Evolutionary conservation across 345 rosid species (phyloP).

Genomic region (Populus pruinosa): DNA sequence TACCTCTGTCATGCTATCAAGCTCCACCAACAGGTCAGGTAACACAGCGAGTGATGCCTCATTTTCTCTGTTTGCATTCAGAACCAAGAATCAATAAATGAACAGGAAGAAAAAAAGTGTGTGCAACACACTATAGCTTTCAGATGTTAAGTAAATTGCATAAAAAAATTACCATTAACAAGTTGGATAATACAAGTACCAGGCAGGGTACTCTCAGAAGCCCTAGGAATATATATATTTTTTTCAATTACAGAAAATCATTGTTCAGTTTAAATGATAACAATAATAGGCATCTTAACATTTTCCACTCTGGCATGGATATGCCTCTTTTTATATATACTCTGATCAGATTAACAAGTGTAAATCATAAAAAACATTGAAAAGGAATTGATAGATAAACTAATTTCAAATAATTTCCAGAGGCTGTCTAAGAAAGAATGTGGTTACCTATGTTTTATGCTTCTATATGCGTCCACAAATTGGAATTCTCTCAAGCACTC

Average conservation of each 20-base stretch:
- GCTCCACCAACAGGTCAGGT: slow-evolving; percentile 80
- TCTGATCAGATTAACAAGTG: neutral
- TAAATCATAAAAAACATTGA: neutral
- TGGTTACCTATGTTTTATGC: slow-evolving; percentile 85
- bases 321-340: neutral
- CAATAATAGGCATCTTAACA: neutral
- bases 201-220: neutral
- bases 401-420: neutral
- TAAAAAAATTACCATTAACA: neutral
- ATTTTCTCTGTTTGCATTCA: slow-evolving; percentile 67
- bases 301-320: neutral
- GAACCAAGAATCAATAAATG: neutral
- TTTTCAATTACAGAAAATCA: neutral
- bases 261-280: no score
- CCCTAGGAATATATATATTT: neutral
- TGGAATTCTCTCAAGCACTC: slow-evolving; percentile 97
- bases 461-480: slow-evolving; percentile 89
- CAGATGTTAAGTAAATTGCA: neutral
- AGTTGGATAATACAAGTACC: neutral
- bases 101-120: neutral
- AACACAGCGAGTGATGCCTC: slow-evolving; percentile 98
- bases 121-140: neutral
- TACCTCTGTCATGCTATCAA: slow-evolving; percentile 86
- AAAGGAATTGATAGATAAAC: neutral
- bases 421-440: neutral